Evolutionary conservation across 345 rosid species (phyloP).

Genomic region (Populus nigra): DNA sequence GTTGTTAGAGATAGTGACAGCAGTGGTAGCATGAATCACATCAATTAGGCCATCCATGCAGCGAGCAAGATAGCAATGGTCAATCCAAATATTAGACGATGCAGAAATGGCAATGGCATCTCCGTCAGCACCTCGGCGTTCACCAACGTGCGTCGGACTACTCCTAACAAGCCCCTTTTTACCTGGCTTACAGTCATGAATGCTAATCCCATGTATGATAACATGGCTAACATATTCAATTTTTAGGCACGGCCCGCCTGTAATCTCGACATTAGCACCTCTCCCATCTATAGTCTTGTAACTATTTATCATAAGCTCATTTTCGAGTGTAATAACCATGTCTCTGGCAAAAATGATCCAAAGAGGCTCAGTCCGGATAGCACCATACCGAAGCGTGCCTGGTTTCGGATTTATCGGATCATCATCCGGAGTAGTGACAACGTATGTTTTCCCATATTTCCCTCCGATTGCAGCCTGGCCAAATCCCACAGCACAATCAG

Average conservation of each 20-base stretch:
- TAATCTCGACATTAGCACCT: slow-evolving; percentile 26
- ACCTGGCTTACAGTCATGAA: slow-evolving; percentile 24
- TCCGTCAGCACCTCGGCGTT: slow-evolving; percentile 18
- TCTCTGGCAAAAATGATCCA: slow-evolving; percentile 23
- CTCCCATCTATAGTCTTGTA: slow-evolving; percentile 30
- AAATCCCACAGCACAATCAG: slow-evolving; percentile 23
- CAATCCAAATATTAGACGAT: slow-evolving; percentile 29
- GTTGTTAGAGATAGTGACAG: slow-evolving; percentile 30
- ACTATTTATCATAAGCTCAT: slow-evolving; percentile 26
- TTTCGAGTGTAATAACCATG: slow-evolving; percentile 20
- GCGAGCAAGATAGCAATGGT: slow-evolving; percentile 30
- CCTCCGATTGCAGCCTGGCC: slow-evolving; percentile 27
- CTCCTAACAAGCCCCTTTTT: slow-evolving; percentile 19
- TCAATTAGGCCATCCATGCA: slow-evolving; percentile 25
- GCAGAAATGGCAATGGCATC: slow-evolving; percentile 23
- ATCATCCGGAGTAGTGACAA: slow-evolving; percentile 17
- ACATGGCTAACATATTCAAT: slow-evolving; percentile 27
- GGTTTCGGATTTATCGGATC: slow-evolving; percentile 24
- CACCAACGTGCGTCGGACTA: slow-evolving; percentile 20
- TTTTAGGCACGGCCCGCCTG: slow-evolving; percentile 21
- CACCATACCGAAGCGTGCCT: slow-evolving; percentile 28
- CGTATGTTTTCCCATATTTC: slow-evolving; percentile 15
- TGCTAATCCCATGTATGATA: slow-evolving; percentile 29
- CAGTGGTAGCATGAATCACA: slow-evolving; percentile 29
- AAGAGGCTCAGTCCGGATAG: slow-evolving; percentile 18